These are phyloP conservation scores for Wallacemonas collosoma DNA, from an alignment of 208 protist species.

Conservation along the genomic window DNA sequence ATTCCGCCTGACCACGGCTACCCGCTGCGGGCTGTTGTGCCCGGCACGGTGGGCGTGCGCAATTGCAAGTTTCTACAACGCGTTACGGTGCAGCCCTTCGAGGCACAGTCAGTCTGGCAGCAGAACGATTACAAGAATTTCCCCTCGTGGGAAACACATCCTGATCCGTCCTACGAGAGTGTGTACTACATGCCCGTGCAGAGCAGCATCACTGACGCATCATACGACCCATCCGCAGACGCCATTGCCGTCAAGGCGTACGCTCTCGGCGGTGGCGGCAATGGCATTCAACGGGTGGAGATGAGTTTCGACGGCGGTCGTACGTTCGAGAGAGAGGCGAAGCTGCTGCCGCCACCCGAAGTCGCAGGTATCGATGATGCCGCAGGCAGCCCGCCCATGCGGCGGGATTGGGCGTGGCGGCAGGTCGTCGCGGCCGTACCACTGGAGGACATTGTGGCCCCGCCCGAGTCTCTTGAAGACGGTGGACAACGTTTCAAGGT, in stretches of 20 bases:
- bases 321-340: slow-evolving; percentile 46
- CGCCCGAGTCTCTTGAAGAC: slow-evolving; percentile 23
- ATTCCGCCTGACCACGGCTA: slow-evolving; percentile 79
- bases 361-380: not conserved
- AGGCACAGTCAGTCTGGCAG: slow-evolving; percentile 72
- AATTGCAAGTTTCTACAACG: slow-evolving; percentile 76
- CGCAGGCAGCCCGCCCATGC: slow-evolving; percentile 1
- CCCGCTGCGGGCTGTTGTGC: slow-evolving; percentile 81
- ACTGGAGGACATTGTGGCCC: slow-evolving; percentile 30
- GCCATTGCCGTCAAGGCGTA: slow-evolving; percentile 57
- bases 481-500: slow-evolving; percentile 16
- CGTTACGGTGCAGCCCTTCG: slow-evolving; percentile 44
- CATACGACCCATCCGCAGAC: slow-evolving; percentile 31
- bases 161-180: slow-evolving; percentile 32
- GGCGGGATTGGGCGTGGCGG: slow-evolving; percentile 48
- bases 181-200: slow-evolving; percentile 84
- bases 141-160: slow-evolving; percentile 53
- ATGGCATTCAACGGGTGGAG: slow-evolving; percentile 79
- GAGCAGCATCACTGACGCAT: slow-evolving; percentile 64
- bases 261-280: slow-evolving; percentile 72
- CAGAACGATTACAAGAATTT: slow-evolving; percentile 89
- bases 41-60: slow-evolving; percentile 70
- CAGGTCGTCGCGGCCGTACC: slow-evolving; percentile 34
- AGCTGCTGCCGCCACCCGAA: slow-evolving; percentile 22
- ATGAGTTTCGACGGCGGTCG: slow-evolving; percentile 76